phyloP scores from a whole-genome alignment of 2,329 filamentous ascomycete genomes.

The Epichloe gansuensis region DNA sequence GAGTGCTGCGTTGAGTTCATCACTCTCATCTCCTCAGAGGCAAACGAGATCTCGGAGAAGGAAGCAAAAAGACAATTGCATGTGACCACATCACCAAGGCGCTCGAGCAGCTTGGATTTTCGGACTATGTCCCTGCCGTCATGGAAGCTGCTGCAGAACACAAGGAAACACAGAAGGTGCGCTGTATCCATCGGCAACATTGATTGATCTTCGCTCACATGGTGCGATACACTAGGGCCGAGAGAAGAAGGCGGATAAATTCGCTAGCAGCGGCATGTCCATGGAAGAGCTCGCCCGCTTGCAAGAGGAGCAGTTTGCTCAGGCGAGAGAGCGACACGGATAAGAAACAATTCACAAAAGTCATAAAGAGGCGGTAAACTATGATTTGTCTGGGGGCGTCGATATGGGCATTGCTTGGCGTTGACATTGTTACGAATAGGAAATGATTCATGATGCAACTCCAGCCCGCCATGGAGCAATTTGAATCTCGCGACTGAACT shows the following conservation, averaged over 20 bases:
- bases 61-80: slow-evolving; percentile 99
- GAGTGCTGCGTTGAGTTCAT: slow-evolving; percentile 99
- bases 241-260: slow-evolving; percentile 95
- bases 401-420: slow-evolving; percentile 24
- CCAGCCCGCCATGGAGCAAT: too few relatives aligned
- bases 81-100: slow-evolving; percentile 97
- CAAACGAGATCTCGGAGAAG: slow-evolving; percentile 97
- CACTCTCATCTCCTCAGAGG: slow-evolving; percentile 94
- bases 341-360: slow-evolving; percentile 1
- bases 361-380: neutral
- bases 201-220: slow-evolving; percentile 27
- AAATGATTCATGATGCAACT: neutral
- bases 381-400: slow-evolving; percentile 10
- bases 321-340: slow-evolving; percentile 38
- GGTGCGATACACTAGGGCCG: slow-evolving; percentile 48
- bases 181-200: slow-evolving; percentile 26
- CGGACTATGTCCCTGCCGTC: slow-evolving; percentile 82
- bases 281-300: slow-evolving; percentile 81
- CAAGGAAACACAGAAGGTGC: slow-evolving; percentile 83
- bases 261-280: slow-evolving; percentile 84
- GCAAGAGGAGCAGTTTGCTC: slow-evolving; percentile 84
- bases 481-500: too few relatives aligned
- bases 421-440: slow-evolving; percentile 10
- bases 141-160: slow-evolving; percentile 79
- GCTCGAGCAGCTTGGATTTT: slow-evolving; percentile 81